Conservation (phyloP, 176 grass and related monocot species). For the Oryza brachyantha region DNA sequence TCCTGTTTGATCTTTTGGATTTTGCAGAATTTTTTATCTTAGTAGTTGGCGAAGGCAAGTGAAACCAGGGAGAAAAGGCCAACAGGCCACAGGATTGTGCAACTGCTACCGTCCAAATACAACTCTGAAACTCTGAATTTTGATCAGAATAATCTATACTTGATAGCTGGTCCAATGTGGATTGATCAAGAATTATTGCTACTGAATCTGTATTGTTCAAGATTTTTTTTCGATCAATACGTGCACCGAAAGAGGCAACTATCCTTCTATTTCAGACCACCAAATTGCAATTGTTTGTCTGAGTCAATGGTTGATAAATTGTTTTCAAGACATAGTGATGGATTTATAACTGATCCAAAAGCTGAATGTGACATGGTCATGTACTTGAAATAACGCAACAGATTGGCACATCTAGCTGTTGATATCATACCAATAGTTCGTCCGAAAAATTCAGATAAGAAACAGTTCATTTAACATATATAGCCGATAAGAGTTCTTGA, state of each 20-base stretch:
- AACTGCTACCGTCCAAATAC: too few species aligned
- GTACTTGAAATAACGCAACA: constrained; percentile 3
- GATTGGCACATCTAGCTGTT: not conserved
- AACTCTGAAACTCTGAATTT: not conserved
- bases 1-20: not conserved
- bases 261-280: not conserved
- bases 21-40: not conserved
- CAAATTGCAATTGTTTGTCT: not conserved
- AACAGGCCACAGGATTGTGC: not conserved
- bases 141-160: not conserved
- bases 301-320: not conserved
- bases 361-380: not conserved
- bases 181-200: not conserved
- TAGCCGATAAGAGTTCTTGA: too few species aligned
- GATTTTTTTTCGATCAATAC: not conserved
- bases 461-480: too few species aligned
- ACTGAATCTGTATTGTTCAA: not conserved
- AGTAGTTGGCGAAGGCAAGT: not conserved
- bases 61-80: not conserved
- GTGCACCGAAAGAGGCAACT: not conserved
- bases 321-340: not conserved
- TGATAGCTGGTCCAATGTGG: not conserved
- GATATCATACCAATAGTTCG: not conserved
- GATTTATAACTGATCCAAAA: not conserved
- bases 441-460: not conserved